Evolutionary conservation across 2,329 filamentous ascomycete species (phyloP), one percentile per base, ranked within the genome.

Genomic region (Monilinia fructigena): DNA sequence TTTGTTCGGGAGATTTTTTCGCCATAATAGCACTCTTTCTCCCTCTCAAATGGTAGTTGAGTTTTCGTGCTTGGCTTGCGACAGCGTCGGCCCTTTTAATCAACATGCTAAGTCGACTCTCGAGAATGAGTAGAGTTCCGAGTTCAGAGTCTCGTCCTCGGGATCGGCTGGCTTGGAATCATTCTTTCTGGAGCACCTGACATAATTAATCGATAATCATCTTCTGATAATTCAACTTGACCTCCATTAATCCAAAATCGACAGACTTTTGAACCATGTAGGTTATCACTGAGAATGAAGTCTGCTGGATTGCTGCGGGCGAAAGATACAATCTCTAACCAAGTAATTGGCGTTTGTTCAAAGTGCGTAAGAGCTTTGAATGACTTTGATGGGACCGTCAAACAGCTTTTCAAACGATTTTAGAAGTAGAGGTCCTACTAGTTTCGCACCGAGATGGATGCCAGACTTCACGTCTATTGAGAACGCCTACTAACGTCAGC

Each of bases 111-210:
- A 96, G 80, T 69, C 92, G 89, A 76, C 89, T 87, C 77, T 96
- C 91, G 38, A 96, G 78, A 61, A 96, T 93, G 72, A 95, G 91
- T 72, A 96, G 80, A 0, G 92, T 94, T 16, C 88, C 91, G 48
- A 96, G 78, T 76, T 97, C 92, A 70, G 92, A 92, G 89, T 87
- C 78, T 96, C 93, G 74, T 96, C 92, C 75, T 96, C 92, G 67
- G 90, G 59, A 95, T 88, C 0, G 92, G 91, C 70, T 93, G 87
- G 18, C 89, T 88, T 2, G 92, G 89, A 23, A 93, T 92, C 78
- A 93, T 85, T 75, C 92, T 89, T 77, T 96, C 91, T 14, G 93
- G 86, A 70, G 91, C 90, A 38, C 92, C 92, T 50, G 90, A 93
- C 65, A 88, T 87, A 71, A 96, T 93, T 70, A 96, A 80, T 53